Base-by-base conservation (phyloP, 2,329 filamentous ascomycete species). In the Scleromitrula shiraiana region DNA sequence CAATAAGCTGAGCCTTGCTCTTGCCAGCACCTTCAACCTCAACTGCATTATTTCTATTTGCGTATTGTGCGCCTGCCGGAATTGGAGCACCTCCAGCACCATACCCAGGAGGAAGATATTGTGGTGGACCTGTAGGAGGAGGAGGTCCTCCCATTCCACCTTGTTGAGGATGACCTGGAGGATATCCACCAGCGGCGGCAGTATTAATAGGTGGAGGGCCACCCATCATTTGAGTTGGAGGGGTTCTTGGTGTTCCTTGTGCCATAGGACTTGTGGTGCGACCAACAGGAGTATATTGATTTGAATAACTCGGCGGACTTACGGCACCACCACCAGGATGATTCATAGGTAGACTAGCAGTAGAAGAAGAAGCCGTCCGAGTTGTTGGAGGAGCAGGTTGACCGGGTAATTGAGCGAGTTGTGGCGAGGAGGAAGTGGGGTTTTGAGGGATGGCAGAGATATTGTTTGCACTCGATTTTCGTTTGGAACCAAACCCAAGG, bases 1-100 rank as follows among this genome's bases (percentile, higher is more conserved):
- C 93, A 67, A 98, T 98, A 62, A 98, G 75, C 73, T 97, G 93
- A 45, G 93, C 87, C 74, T 96, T 96, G 72, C 84, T 95, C 65
- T 88, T 82, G 62, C 84, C 88, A 60, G 83, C 87, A 51, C 87
- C 90, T 61, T 95, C 88, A 29, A 95, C 86, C 68, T 97, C 91
- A 37, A 77, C 76, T 14, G 72, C 70, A 59, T 70, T 70, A 60
- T 70, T 59, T 51, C 62, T 55, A 39, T 56, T 57, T n/a, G 54
- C 56, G 53, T 63, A 63, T 43, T 62, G 60, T 38, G 55, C 54
- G 19, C 58, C 58, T 43, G 54, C 50, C 35, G 53, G 56, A 14
- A 49, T 56, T 27, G 52, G 50, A 22, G 56, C 51, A 23, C 51
- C 38, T 12, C 57, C 57, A 27, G 56, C 55, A 29, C 59, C 61